A percentile compares a stretch with the other conserved stretches of the same genome.
Conservation (phyloP, 345 rosid genomes). For the Conringia planisiliqua region DNA sequence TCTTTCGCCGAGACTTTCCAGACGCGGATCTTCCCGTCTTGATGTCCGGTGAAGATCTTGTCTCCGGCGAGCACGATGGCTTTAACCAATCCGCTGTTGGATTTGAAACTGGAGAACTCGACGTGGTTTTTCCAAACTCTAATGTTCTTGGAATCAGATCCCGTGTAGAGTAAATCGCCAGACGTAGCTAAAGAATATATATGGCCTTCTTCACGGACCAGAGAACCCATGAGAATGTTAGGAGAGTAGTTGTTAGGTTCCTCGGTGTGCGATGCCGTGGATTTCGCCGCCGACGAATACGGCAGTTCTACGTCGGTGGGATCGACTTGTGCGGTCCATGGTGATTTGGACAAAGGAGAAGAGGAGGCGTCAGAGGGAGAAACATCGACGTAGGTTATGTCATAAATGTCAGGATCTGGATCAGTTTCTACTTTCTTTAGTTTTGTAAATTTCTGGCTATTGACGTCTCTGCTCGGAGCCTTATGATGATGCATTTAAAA, state of each 20-base stretch:
- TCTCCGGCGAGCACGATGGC: constrained; percentile 65
- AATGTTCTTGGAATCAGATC: constrained; percentile 87
- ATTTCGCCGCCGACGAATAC: neutral
- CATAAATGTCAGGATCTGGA: constrained; percentile 25
- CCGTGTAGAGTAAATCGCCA: constrained; percentile 68
- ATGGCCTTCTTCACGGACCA: constrained; percentile 88
- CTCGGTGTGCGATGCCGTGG: neutral
- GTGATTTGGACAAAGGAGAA: constrained; percentile 55
- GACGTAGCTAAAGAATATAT: constrained; percentile 77
- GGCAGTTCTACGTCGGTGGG: neutral
- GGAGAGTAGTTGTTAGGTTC: constrained; percentile 22
- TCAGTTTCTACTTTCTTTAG: constrained; percentile 25
- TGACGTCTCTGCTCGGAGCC: constrained; percentile 26
- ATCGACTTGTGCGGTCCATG: constrained; percentile 53
- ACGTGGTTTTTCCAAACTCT: constrained; percentile 83
- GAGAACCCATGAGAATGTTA: constrained; percentile 65
- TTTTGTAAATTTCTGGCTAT: constrained; percentile 36
- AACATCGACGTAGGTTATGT: constrained; percentile 25
- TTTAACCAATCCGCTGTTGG: constrained; percentile 77
- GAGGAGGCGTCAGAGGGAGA: constrained; percentile 24
- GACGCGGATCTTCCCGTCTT: constrained; percentile 84
- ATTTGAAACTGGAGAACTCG: constrained; percentile 76
- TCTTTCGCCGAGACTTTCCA: constrained; percentile 66
- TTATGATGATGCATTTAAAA: constrained; percentile 26
- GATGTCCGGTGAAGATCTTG: constrained; percentile 78